These are phyloP conservation scores for Sugiyamaella chiloensis DNA, from an alignment of 805 yeast genomes.

Conservation along the genomic window DNA sequence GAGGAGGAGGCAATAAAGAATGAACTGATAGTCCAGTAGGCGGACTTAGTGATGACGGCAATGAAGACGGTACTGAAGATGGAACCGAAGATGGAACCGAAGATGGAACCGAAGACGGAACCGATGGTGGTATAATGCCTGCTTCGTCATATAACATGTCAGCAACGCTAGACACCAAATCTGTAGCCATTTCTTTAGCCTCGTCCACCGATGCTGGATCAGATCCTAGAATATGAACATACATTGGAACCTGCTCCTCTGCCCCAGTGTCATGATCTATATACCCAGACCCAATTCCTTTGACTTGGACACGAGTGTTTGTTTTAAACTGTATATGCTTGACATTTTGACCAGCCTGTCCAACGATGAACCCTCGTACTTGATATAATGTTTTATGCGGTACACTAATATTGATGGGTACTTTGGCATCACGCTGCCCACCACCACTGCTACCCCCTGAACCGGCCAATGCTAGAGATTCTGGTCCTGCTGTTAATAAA, in stretches of 20 bases:
- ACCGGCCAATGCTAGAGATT: slow-evolving; percentile 6
- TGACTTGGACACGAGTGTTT: slow-evolving; percentile 33
- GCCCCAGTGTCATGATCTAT: slow-evolving; percentile 31
- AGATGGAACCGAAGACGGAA: slow-evolving; percentile 8
- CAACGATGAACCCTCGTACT: slow-evolving; percentile 34
- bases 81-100: slow-evolving; percentile 11
- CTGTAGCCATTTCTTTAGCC: slow-evolving; percentile 30
- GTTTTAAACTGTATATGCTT: slow-evolving; percentile 36
- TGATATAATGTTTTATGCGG: slow-evolving; percentile 23
- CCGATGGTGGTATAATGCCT: neutral
- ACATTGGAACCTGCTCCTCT: slow-evolving; percentile 34
- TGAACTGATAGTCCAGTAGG: slow-evolving; percentile 16
- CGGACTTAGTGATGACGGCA: slow-evolving; percentile 7
- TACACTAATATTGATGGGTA: slow-evolving; percentile 12
- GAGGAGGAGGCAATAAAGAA: slow-evolving; percentile 14
- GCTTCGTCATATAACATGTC: slow-evolving; percentile 22
- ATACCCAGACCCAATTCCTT: slow-evolving; percentile 36
- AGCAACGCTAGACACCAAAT: slow-evolving; percentile 28
- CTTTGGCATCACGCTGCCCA: slow-evolving; percentile 26
- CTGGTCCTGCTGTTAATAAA: slow-evolving; percentile 8
- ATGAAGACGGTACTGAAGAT: slow-evolving; percentile 10
- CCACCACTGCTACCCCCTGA: slow-evolving; percentile 5
- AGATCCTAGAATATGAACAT: slow-evolving; percentile 29
- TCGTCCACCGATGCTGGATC: slow-evolving; percentile 22
- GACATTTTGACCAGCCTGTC: slow-evolving; percentile 35